Percentiles rank a stretch among this genome's conserved stretches.
Conservation (phyloP, 2,329 filamentous ascomycete genomes). For the Nemania abortiva region DNA sequence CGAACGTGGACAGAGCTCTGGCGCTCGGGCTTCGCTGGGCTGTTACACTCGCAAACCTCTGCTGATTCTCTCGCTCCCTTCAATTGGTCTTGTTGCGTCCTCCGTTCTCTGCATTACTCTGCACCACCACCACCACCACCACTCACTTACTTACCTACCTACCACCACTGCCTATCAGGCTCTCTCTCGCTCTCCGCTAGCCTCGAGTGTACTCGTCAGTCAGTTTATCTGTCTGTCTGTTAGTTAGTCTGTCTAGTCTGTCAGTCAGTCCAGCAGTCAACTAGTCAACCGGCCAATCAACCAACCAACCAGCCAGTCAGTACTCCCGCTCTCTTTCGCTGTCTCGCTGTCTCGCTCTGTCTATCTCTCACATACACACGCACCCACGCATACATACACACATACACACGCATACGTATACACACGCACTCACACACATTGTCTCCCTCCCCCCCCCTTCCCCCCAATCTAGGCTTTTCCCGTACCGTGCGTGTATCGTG, state of each 20-base stretch:
- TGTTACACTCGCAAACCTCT: constrained; percentile 46
- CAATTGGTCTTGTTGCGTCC: constrained; percentile 46
- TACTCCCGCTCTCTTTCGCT: constrained; percentile 14
- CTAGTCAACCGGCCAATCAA: too few relatives aligned
- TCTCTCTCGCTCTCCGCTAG: constrained; percentile 20
- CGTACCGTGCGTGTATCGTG: constrained; percentile 35
- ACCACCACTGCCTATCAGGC: constrained; percentile 1
- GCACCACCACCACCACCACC: constrained; percentile 26
- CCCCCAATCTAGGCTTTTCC: constrained; percentile 30
- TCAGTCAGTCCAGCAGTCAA: neutral
- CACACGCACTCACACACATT: neutral
- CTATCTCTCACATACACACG: neutral
- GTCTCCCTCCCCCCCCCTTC: neutral
- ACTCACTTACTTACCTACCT: neutral
- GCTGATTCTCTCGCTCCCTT: constrained; percentile 39
- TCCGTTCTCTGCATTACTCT: constrained; percentile 30
- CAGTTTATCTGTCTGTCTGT: constrained; percentile 11
- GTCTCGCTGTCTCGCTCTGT: neutral
- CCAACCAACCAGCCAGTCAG: neutral
- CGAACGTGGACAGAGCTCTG: constrained; percentile 52
- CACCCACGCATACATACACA: constrained; percentile 29
- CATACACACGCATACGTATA: constrained; percentile 20
- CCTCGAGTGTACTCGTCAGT: neutral
- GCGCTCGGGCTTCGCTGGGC: constrained; percentile 48
- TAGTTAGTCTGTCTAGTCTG: neutral